Evolutionary conservation across 495 filamentous ascomycete genomes (phyloP), one percentile per base, ranked within the genome.

Genomic region (Aspergillus ellipticus): DNA sequence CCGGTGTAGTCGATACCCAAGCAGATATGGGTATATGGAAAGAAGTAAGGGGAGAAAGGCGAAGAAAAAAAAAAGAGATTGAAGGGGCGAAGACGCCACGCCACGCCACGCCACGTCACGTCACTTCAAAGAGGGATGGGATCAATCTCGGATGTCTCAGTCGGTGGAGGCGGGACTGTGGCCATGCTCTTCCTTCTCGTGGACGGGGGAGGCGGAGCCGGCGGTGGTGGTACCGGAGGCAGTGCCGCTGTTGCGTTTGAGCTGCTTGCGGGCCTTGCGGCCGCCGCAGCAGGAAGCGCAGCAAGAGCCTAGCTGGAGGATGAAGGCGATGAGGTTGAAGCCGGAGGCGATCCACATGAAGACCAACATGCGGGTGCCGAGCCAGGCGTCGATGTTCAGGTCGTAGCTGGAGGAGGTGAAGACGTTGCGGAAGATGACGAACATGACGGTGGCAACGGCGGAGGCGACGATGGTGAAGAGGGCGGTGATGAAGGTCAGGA

Each of bases 311-410:
- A 86, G 66, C 64, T 93, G 88, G 29, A 93, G 68, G 11, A 90
- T 65, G 61, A 87, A 94, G 0, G 84, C 85, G 45, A 89, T 54
- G 1, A 92, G 62, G 6, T 80, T 79, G 50, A 86, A 87, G 0
- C 71, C 87, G 0, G 82, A 76, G 0, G 85, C 90, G 31, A 89
- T 78, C 92, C 92, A 97, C 88, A 96, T 91, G 60, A 96, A 95
- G 0, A 75, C 86, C 63, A 96, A 81, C 91, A 97, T 95, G 60
- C 79, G 75, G 6, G 56, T 73, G 3, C 92, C 91, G 6, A 96
- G 63, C 11, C 78, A 68, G 4, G 87, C 89, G 7, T 74, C 66
- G 60, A 97, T 93, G 64, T 96, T 94, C 16, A 96, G 69, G 28
- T 83, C 81, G 59, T 72, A 69, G 71, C 79, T 69, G 26, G 68